A percentile compares a stretch with the other conserved stretches of the same genome.
These are phyloP conservation scores for Ochetophila trinervis DNA, from an alignment of 306 rosid species.

Conservation along the genomic window DNA sequence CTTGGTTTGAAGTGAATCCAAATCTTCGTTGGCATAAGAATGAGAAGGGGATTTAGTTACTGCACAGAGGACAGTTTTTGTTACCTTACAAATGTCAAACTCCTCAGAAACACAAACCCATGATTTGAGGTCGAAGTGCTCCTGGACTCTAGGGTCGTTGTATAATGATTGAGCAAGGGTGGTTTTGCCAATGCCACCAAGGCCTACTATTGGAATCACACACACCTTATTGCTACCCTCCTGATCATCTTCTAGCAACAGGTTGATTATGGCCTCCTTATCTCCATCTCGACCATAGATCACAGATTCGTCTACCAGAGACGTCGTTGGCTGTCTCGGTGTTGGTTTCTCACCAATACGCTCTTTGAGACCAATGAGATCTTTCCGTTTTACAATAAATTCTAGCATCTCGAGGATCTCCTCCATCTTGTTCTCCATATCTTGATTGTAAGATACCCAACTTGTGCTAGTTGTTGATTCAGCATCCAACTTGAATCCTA, in stretches of 20 bases:
- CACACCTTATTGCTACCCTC: not conserved
- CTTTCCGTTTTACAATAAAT: too few species aligned
- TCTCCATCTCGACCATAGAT: too few species aligned
- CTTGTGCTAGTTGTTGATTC: too few species aligned
- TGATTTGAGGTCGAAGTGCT: not conserved
- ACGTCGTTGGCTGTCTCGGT: too few species aligned
- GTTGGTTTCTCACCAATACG: too few species aligned
- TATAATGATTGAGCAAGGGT: constrained; percentile 8
- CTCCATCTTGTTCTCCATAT: too few species aligned
- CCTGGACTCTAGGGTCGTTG: not conserved
- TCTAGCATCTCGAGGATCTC: too few species aligned
- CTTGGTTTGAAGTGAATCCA: not conserved
- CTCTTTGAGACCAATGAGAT: too few species aligned
- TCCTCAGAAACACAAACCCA: constrained; percentile 13
- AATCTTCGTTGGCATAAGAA: not conserved
- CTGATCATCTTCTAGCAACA: not conserved
- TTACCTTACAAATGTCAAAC: constrained; percentile 2
- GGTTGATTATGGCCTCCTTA: too few species aligned
- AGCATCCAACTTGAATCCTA: too few species aligned
- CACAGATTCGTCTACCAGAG: too few species aligned
- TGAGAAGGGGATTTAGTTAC: not conserved
- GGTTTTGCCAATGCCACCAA: constrained; percentile 8
- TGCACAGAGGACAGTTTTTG: not conserved
- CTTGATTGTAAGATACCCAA: too few species aligned
- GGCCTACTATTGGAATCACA: constrained; percentile 11